Evolutionary conservation across 495 filamentous ascomycete species (phyloP).

Genomic region (Neurospora sp.): DNA sequence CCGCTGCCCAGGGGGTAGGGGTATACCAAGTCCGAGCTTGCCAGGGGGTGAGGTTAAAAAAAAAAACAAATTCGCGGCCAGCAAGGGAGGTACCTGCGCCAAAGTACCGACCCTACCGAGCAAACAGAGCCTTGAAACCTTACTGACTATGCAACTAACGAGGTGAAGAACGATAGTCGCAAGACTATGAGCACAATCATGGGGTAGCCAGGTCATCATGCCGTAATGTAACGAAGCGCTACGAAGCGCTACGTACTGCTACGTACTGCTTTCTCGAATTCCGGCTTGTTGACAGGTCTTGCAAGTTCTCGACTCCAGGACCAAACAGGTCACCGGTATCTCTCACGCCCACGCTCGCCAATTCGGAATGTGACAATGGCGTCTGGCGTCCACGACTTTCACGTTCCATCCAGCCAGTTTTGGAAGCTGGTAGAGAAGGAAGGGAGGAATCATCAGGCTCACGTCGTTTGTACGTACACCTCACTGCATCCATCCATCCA

Average conservation of each 20-base stretch:
- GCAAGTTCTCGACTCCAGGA: neutral
- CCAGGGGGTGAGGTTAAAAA: neutral
- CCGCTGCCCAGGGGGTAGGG: neutral
- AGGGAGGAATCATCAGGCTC: neutral
- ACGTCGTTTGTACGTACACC: neutral
- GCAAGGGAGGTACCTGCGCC: neutral
- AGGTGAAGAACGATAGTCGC: neutral
- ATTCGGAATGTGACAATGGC: neutral
- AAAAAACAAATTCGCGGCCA: neutral
- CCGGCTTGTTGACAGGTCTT: neutral
- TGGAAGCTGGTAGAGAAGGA: neutral
- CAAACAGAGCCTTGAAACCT: neutral
- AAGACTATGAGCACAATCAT: neutral
- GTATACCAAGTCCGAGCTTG: conserved; percentile 3
- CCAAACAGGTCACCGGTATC: neutral
- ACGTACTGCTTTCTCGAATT: neutral
- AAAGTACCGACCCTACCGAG: neutral
- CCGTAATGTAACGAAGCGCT: neutral
- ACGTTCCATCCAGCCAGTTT: neutral
- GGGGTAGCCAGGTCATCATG: neutral
- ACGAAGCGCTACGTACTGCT: neutral
- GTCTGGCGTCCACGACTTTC: neutral
- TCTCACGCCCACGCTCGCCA: neutral
- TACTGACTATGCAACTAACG: neutral
- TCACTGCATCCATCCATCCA: neutral